Base-by-base conservation (phyloP, 2,329 filamentous ascomycete genomes). In the Akanthomyces muscarius region DNA sequence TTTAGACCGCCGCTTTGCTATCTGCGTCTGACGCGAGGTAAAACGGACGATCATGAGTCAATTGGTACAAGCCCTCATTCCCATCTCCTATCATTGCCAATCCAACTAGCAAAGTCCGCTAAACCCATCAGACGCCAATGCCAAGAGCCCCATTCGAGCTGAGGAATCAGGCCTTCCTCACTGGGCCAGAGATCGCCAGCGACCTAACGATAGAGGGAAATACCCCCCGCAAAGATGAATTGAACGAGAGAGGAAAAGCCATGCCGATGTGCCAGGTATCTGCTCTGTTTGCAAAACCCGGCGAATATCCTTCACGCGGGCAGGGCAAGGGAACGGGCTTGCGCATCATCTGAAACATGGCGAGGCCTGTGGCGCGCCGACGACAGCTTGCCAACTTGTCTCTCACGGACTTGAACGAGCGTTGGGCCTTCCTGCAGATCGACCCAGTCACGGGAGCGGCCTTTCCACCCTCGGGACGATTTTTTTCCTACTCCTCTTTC, bases 331-430 rank as follows among this genome's bases (percentile, higher is more conserved):
- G 8, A 36, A 36, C 5, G 10, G 14, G 21, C 42, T 30, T 8
- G 38, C 21, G 51, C 50, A 52, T 33, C 51, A 53, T 47, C 42
- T 47, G 54, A 57, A 57, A 57, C 54, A 57, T 36, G 56, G 44
- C 44, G 25, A 25, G 10, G 52, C 14, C 7, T 23, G 51, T 14
- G 38, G 38, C 23, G 38, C 6, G 13, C 25, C 13, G 21, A 16
- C 36, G 33, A 48, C 23, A 18, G 6, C 23, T 48, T 48, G 25
- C 18, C 38, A 10, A 3, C 38, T 41, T 7, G 38, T 18, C 33
- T 41, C 52, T 44, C 33, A 36, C 33, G 33, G 33, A 36, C 10
- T 36, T 36, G 7, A 36, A 11, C 33, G 10, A 36, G 33, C 33
- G 33, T 36, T 36, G 33, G 28, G 33, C 10, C 33, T 36, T 36